phyloP scores from a whole-genome alignment of 2,329 filamentous ascomycete species.

The Colletotrichum somersetense region DNA sequence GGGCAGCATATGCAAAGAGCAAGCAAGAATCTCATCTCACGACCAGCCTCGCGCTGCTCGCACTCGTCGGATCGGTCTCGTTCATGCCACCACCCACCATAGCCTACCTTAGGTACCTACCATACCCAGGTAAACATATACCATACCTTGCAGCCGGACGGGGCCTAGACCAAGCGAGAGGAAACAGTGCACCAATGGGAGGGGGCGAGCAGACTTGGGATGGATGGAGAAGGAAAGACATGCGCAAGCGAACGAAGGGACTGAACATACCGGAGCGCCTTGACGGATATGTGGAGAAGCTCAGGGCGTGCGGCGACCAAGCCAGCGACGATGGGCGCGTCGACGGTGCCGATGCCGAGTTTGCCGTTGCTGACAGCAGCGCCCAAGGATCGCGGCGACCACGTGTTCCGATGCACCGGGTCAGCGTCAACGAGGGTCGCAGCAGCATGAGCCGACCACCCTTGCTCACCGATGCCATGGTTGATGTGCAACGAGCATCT shows the following conservation, averaged over 20 bases:
- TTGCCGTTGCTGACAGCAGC: conserved; percentile 27
- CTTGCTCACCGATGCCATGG: conserved; percentile 39
- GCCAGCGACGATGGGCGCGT: neutral
- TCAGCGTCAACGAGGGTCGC: conserved; percentile 27
- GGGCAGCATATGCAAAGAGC: neutral
- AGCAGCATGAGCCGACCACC: conserved; percentile 33
- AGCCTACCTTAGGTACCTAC: too few species aligned
- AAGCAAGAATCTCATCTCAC: neutral
- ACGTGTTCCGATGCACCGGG: conserved; percentile 40
- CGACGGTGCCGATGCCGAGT: conserved; percentile 26
- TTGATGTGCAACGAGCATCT: conserved; percentile 28
- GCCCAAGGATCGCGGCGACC: conserved; percentile 26
- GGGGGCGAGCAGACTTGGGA: neutral
- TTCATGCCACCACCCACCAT: conserved; percentile 4
- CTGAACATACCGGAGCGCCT: conserved; percentile 37
- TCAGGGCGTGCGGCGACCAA: neutral
- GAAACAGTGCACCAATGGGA: conserved; percentile 5
- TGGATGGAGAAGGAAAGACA: conserved; percentile 9
- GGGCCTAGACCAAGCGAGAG: neutral
- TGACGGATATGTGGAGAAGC: conserved; percentile 40
- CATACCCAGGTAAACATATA: too few species aligned
- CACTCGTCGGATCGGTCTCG: neutral
- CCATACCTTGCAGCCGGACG: neutral
- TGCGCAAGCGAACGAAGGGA: conserved; percentile 12
- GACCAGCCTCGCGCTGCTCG: conserved; percentile 18